These are phyloP conservation scores for Hericium rajendrae DNA, from an alignment of 768 basidiomycete genomes.

Conservation along the genomic window DNA sequence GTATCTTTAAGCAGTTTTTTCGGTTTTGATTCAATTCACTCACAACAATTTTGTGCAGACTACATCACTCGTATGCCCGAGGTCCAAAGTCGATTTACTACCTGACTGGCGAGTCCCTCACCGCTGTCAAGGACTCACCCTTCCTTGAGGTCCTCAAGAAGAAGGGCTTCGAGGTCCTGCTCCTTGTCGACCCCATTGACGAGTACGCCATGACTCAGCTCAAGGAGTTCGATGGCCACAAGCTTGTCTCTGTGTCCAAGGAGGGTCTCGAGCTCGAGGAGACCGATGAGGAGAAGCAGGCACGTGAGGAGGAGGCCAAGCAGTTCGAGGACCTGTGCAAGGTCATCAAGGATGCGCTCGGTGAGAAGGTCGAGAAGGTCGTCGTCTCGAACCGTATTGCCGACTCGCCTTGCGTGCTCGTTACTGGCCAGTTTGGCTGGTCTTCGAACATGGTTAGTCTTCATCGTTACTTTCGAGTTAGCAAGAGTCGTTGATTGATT, in stretches of 20 bases:
- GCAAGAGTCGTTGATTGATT: not conserved
- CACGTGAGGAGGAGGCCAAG: conserved; percentile 75
- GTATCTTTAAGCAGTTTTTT: conserved; percentile 12
- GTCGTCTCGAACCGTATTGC: conserved; percentile 95
- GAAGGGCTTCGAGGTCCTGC: conserved; percentile 97
- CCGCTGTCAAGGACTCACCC: conserved; percentile 83
- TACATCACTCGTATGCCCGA: conserved; percentile 99
- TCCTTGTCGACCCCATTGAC: conserved; percentile 97
- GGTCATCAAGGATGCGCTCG: conserved; percentile 95
- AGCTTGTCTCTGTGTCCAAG: conserved; percentile 95
- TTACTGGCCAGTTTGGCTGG: conserved; percentile 99
- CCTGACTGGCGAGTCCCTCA: conserved; percentile 96
- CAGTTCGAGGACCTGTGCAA: conserved; percentile 85
- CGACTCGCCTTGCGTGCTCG: conserved; percentile 93
- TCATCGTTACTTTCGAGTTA: not conserved
- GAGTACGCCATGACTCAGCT: conserved; percentile 98
- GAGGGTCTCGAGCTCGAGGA: conserved; percentile 99
- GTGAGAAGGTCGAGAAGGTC: conserved; percentile 99
- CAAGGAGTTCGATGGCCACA: conserved; percentile 98
- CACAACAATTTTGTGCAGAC: conserved; percentile 36
- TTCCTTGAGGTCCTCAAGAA: conserved; percentile 99
- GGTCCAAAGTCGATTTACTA: conserved; percentile 99
- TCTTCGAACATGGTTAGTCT: conserved; percentile 88
- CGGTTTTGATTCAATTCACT: not conserved
- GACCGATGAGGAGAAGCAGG: conserved; percentile 94